phyloP scores from a whole-genome alignment of 176 grass and related monocot species.

The Eragrostis nindensis region DNA sequence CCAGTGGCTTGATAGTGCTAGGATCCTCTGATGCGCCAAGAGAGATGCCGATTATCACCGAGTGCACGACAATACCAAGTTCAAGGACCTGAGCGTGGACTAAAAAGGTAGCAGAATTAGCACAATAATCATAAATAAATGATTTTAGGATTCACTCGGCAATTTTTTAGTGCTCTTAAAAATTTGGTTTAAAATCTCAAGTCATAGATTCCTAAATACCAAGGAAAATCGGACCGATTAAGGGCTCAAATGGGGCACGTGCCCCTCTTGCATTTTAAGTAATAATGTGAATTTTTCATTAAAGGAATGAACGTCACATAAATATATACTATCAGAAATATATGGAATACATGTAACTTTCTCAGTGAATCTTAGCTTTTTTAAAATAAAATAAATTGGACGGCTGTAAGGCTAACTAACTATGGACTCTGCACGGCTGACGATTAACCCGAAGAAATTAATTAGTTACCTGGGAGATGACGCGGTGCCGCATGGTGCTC shows the following conservation, averaged over 20 bases:
- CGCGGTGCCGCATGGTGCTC: slow-evolving; percentile 44
- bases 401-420: background rate
- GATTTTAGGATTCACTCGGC: too few species aligned
- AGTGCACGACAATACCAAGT: slow-evolving; percentile 80
- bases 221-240: too few species aligned
- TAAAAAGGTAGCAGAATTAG: too few species aligned
- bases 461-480: slow-evolving; percentile 62
- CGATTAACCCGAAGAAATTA: background rate
- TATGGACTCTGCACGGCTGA: background rate
- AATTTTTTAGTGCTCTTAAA: too few species aligned
- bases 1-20: slow-evolving; percentile 56
- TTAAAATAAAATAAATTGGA: background rate
- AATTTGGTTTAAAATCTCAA: too few species aligned
- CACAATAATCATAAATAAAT: too few species aligned
- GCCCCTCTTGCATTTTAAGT: background rate
- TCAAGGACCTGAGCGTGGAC: slow-evolving; percentile 79
- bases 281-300: too few species aligned
- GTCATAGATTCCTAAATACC: too few species aligned
- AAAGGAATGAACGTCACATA: too few species aligned
- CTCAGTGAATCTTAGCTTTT: background rate
- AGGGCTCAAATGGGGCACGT: background rate
- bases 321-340: background rate
- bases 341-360: background rate
- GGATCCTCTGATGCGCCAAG: slow-evolving; percentile 53
- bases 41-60: slow-evolving; percentile 85